Base-by-base conservation (phyloP, 768 basidiomycete species). In the Cystobasidiopsis lactophilus region DNA sequence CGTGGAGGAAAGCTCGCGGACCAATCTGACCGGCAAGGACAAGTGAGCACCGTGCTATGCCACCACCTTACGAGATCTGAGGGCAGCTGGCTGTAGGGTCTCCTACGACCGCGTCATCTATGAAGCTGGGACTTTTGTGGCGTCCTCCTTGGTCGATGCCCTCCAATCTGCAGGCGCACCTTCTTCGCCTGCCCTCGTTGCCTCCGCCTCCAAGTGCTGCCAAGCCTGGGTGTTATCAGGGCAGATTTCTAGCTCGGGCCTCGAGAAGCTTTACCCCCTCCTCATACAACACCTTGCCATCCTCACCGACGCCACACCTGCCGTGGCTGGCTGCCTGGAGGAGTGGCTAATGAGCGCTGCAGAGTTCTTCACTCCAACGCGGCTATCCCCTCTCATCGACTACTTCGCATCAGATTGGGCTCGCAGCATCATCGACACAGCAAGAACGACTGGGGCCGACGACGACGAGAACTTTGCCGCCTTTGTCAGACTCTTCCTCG, bases 221-320 rank as follows among this genome's bases (percentile, higher is more conserved):
- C 37, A 51, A 48, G 41, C 56, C 27, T 61, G 51, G 54, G 53
- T 58, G 40, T 29, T 40, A 29, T 54, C 57, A 40, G 58, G 58
- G 14, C 58, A 55, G 38, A 54, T 58, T 44, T 54, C 57, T 7
- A 40, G 19, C 19, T 52, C 39, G n/a, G 45, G 54, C 2, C 56
- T 63, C 30, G 46, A 52, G 26, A 46, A 40, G 5, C 41, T 63
- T 1, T 63, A 61, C 52, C 60, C 62, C 11, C 58, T 59, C 45
- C 23, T 63, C 29, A 54, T 63, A 40, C 47, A 44, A 3, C 60
- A 51, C 40, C 40, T 63, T 13, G 43, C 58, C 14, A 46, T 52
- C 19, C 27, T 7, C 9, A 16, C 54, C 3, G 40, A 35, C 2
- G 57, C 58, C 2, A 30, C 51, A 44, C 29, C 54, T 19, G 31